Conservation (phyloP, 2,329 filamentous ascomycete genomes). For the Nemania sp. region DNA sequence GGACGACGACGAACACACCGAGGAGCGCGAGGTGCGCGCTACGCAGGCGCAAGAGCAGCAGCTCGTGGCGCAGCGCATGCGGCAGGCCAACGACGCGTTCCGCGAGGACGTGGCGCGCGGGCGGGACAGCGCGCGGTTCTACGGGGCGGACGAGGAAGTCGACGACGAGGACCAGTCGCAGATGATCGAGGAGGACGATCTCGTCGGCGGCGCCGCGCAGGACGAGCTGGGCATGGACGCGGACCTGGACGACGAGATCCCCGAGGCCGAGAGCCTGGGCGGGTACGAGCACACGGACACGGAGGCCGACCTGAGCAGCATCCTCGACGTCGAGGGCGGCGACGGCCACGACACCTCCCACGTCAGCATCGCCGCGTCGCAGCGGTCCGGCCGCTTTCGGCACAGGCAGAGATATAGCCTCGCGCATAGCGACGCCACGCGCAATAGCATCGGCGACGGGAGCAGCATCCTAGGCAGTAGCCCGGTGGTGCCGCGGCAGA, state of each 20-base stretch:
- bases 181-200: constrained; percentile 67
- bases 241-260: constrained; percentile 74
- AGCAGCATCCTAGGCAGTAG: constrained; percentile 62
- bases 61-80: constrained; percentile 55
- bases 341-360: constrained; percentile 36
- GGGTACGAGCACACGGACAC: constrained; percentile 81
- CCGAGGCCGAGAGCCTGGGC: constrained; percentile 61
- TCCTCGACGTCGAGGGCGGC: constrained; percentile 45
- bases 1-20: constrained; percentile 40
- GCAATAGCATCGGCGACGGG: constrained; percentile 61
- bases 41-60: constrained; percentile 51
- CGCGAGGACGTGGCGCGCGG: constrained; percentile 63
- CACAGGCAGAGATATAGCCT: constrained; percentile 37
- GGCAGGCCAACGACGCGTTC: constrained; percentile 65
- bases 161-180: constrained; percentile 62
- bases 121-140: constrained; percentile 53
- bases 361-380: constrained; percentile 9
- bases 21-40: constrained; percentile 37
- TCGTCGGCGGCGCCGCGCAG: constrained; percentile 45
- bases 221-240: constrained; percentile 63
- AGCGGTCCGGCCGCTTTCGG: constrained; percentile 40
- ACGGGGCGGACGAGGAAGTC: constrained; percentile 57
- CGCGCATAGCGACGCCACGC: constrained; percentile 47
- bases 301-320: constrained; percentile 64
- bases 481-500: constrained; percentile 50